These are phyloP conservation scores for Thielaviopsis musarum DNA, from an alignment of 2,329 filamentous ascomycete species.

Conservation along the genomic window DNA sequence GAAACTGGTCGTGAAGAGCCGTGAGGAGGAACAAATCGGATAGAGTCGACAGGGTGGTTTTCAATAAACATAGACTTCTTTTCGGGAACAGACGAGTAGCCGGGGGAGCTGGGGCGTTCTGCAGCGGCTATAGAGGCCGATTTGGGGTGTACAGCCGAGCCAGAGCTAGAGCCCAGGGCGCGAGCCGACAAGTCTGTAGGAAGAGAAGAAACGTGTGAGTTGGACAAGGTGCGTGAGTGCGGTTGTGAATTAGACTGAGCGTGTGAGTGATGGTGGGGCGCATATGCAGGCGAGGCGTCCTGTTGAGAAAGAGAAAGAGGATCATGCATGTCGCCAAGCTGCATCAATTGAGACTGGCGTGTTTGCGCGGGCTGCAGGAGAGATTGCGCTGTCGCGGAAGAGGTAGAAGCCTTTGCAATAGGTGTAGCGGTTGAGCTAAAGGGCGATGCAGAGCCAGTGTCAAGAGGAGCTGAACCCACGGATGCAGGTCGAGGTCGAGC, in stretches of 20 bases:
- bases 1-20: slow-evolving; percentile 24
- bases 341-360: not conserved
- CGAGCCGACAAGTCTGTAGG: too few relatives aligned
- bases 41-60: not conserved
- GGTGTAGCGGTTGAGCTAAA: not conserved
- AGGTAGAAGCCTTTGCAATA: not conserved
- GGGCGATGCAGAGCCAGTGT: not conserved
- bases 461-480: not conserved
- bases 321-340: slow-evolving; percentile 5
- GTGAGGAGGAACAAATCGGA: slow-evolving; percentile 3
- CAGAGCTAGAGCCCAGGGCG: not conserved
- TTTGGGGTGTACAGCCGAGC: not conserved
- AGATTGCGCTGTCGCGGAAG: not conserved
- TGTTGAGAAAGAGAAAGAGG: not conserved
- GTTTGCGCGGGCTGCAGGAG: not conserved
- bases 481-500: not conserved
- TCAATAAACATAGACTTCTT: slow-evolving; percentile 1
- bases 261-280: slow-evolving; percentile 1
- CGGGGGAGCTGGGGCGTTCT: not conserved
- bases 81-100: not conserved
- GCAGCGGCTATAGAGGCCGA: not conserved
- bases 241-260: not conserved
- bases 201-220: too few relatives aligned
- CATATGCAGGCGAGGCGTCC: not conserved
- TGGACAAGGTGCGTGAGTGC: not conserved